Evolutionary conservation across 2,329 filamentous ascomycete species (phyloP), one percentile per base, ranked within the genome.

Genomic region (Lasiodiplodia theobromae): DNA sequence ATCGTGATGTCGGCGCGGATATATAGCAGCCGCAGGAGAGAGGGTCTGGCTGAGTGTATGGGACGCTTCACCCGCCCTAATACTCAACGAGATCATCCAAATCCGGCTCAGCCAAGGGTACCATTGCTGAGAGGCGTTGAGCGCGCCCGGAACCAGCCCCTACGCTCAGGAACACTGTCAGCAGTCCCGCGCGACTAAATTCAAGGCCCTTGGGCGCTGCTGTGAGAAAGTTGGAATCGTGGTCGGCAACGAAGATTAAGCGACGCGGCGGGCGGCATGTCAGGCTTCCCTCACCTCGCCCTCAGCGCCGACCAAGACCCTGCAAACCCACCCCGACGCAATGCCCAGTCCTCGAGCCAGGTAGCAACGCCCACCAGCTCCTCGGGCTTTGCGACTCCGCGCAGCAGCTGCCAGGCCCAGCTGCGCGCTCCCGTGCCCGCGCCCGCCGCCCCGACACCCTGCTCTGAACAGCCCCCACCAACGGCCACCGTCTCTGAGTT

Each of bases 401-500:
- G 25, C 57, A 49, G 57, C 57, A 49, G 16, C 57, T 49, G 38
- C 23, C 38, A 49, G 16, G 7, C 25, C 40, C 58, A 37, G 11
- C 40, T 49, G 16, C 37, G 37, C 40, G 40, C 11, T 8, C 40
- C 40, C 38, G 38, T 44, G 25, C n/a, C 56, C 11, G 31, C 54
- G 5, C 54, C 23, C 21, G 38, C 38, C 5, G 58, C 62, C 31
- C 34, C 47, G 23, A 2, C 49, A 34, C 38, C 28, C 14, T 28
- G 37, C 12, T 18, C 12, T 7, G 62, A 52, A 12, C 47, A 25
- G 21, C 14, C 49, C 25, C 49, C 62, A 25, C 51, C 21, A n/a
- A 8, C 47, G n/a, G 62, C 47, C 47, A 53, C 28, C 62, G n/a
- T 49, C n/a, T 52, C 54, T 18, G 56, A 68, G 66, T 68, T 73